Evolutionary conservation across 257 asterid species (phyloP).

Genomic region (Pogostemon cablin): DNA sequence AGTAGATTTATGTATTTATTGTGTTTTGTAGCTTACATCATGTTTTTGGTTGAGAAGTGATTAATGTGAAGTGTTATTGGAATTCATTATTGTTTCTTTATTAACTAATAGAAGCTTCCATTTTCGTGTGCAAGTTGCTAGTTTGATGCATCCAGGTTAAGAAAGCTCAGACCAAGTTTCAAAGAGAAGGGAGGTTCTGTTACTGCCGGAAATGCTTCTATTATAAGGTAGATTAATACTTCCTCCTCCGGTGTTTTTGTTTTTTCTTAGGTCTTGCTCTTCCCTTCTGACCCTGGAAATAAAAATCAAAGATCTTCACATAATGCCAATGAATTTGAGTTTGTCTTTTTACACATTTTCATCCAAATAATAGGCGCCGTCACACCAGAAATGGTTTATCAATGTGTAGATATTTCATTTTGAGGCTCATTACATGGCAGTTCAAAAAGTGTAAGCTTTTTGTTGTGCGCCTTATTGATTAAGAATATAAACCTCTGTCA

Average conservation of each 20-base stretch:
- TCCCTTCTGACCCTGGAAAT: not conserved
- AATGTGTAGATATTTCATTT: not conserved
- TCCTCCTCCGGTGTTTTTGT: conserved; percentile 30
- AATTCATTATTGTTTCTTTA: not conserved
- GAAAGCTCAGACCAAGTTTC: conserved; percentile 86
- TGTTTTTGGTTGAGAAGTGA: not conserved
- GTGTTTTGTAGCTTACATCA: not conserved
- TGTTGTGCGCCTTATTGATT: not conserved
- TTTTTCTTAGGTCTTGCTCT: not conserved
- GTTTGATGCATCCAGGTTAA: conserved; percentile 83
- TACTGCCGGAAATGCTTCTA: conserved; percentile 98
- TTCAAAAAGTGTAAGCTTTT: conserved; percentile 3
- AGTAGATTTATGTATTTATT: not conserved
- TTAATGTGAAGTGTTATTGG: not conserved
- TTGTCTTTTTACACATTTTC: not conserved
- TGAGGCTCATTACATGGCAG: not conserved
- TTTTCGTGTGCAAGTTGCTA: conserved; percentile 39
- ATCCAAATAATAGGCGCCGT: not conserved
- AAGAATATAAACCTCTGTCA: not conserved
- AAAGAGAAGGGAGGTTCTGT: conserved; percentile 87
- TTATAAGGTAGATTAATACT: conserved; percentile 60
- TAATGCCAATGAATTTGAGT: too few relatives aligned
- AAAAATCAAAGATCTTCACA: not conserved
- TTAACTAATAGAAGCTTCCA: conserved; percentile 9
- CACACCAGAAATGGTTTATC: not conserved